Evolutionary conservation across 179 eudicot genomes (phyloP), one percentile per base, ranked within the genome.

Genomic region (Silene noctiflora): DNA sequence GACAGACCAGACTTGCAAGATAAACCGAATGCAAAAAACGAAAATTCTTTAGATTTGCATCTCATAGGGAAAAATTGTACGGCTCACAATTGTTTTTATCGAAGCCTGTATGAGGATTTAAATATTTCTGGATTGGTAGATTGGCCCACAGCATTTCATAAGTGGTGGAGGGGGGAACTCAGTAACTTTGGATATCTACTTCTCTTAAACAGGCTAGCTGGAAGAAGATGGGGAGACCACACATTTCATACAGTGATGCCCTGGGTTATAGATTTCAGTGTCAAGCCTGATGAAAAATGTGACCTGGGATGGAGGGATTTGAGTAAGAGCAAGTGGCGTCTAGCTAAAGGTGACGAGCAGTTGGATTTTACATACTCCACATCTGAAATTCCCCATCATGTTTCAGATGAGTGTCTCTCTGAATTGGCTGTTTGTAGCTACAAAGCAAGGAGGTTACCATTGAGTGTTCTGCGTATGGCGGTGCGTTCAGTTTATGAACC

Each of bases 351-450:
- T 71, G 98, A 94, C 75, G 98, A 94, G 74, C 98, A 94, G 83
- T 86, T 94, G 82, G 97, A 94, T 84, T 94, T 94, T 80, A 94
- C 98, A 22, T 94, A 92, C 83, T 84, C 92, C 76, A 90, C 97
- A 22, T 92, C 98, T 77, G 98, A 94, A 86, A 79, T 89, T 74
- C 96, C 97, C 56, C 98, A 94, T 81, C 98, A 94, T 77, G 89
- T 94, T 66, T 90, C 98, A 68, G 98, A 94, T 85, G 98, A 94
- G 79, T 94, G 98, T 83, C 92, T 94, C 14, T 94, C 98, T 61
- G 98, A 94, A 80, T 83, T 94, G 85, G 97, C 98, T 86, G 98
- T 94, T 71, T 94, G 98, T 86, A 94, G 98, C 87, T 94, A 94
- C 81, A 94, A 94, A 83, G 96, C 98, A 79, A 87, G 98, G 86